phyloP scores from a whole-genome alignment of 192 early-diverging fungal species.

The Dissophora globulifera region DNA sequence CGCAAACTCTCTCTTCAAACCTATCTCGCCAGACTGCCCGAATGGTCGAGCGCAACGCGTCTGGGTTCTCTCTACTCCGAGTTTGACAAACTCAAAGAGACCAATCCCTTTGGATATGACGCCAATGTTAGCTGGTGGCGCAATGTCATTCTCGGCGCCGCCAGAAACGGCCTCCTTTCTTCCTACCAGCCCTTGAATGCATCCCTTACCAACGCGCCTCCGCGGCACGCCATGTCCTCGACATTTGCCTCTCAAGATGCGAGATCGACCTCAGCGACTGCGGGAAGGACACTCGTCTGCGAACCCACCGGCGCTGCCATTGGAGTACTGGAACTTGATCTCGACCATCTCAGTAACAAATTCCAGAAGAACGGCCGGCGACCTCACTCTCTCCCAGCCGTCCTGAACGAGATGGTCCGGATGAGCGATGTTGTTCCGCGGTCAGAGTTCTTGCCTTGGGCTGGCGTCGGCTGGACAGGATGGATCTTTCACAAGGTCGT shows the following conservation, averaged over 20 bases:
- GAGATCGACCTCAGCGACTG: neutral
- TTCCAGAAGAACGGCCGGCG: conserved; percentile 24
- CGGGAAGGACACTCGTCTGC: conserved; percentile 1
- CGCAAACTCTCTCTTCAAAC: conserved; percentile 29
- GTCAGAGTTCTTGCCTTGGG: conserved; percentile 50
- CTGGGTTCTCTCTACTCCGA: conserved; percentile 56
- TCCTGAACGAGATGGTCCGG: conserved; percentile 35
- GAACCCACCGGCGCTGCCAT: conserved; percentile 40
- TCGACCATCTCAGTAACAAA: conserved; percentile 26
- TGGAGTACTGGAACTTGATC: conserved; percentile 39
- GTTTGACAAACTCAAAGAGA: conserved; percentile 53
- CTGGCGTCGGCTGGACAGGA: conserved; percentile 42
- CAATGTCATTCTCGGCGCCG: conserved; percentile 42
- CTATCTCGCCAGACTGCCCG: conserved; percentile 28
- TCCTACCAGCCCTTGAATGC: conserved; percentile 17
- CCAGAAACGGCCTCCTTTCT: conserved; percentile 43
- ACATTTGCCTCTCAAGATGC: neutral
- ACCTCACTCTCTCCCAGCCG: conserved; percentile 28
- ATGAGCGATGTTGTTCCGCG: conserved; percentile 26
- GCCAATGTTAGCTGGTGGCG: conserved; percentile 57
- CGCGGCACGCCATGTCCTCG: neutral
- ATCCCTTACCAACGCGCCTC: neutral
- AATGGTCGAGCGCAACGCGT: conserved; percentile 43
- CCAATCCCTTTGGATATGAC: conserved; percentile 56
- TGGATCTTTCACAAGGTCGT: conserved; percentile 53